Base-by-base conservation (phyloP, 2,329 filamentous ascomycete species). In the Fusarium duplospermum region DNA sequence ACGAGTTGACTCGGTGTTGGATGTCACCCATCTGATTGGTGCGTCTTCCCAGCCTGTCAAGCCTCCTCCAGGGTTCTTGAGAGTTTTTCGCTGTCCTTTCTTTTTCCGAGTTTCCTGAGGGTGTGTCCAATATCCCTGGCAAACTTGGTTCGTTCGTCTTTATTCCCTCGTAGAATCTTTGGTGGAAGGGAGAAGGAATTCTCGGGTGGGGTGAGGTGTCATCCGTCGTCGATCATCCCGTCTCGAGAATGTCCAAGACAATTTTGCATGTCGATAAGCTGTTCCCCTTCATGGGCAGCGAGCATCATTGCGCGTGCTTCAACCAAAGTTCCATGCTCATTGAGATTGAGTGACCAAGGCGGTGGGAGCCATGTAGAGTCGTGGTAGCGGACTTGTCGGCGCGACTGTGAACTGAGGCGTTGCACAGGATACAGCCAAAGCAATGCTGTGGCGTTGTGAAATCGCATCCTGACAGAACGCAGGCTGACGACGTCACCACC, bases 201-300 rank as follows among this genome's bases (percentile, higher is more conserved):
- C 62, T 59, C 54, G 59, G 36, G 70, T 64, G 64, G 65, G 61
- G 62, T 64, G 62, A 57, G 58, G 71, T 75, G 62, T 66, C 71
- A 76, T 72, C 60, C 36, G 54, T 77, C 42, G 70, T 74, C 63
- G 67, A 74, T 77, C 75, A 72, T 77, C 60, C 62, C 64, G 67
- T 68, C 62, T 70, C 69, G 62, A 72, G 58, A 64, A 72, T 69
- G 58, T 59, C 33, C 36, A 70, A 64, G 52, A 69, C 27, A 54
- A 35, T 24, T n/a, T 58, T 67, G 38, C 62, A 58, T 61, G 24
- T 58, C 59, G 27, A 67, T 62, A 50, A 29, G 16, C 50, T 62
- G 60, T 70, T 64, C 59, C 65, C 59, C 72, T 73, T 70, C 42
- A 33, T 38, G 66, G 35, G 59, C 18, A 63, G 38, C 42, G 42